Percentiles rank a stretch among this genome's conserved stretches.
These are phyloP conservation scores for Suhomyces wounanorum DNA, from an alignment of 1,139 yeast genomes.

Conservation along the genomic window DNA sequence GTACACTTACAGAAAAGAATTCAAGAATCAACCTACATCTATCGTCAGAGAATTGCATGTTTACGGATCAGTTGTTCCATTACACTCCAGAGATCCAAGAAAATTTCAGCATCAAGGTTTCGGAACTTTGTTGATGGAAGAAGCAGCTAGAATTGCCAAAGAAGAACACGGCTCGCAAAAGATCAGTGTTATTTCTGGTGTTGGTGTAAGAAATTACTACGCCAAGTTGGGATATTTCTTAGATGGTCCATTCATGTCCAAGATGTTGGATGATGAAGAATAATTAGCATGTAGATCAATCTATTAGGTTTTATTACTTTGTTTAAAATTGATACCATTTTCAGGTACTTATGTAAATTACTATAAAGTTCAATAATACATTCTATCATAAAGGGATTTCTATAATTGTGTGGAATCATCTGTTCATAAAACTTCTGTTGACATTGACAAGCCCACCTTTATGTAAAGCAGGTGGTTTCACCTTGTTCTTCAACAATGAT, in stretches of 20 bases:
- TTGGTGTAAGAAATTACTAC: conserved; percentile 95
- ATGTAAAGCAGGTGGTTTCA: conserved; percentile 47
- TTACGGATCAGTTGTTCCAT: conserved; percentile 95
- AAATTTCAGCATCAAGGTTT: conserved; percentile 99
- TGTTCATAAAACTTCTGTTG: conserved; percentile 16
- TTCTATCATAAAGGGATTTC: conserved; percentile 6
- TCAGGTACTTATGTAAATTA: not conserved
- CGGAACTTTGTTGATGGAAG: conserved; percentile 97
- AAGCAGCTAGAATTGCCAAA: conserved; percentile 91
- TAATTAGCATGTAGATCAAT: not conserved
- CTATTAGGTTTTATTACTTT: not conserved
- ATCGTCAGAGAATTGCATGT: conserved; percentile 95
- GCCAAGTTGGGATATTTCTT: conserved; percentile 86
- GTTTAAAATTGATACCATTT: not conserved
- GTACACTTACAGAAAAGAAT: conserved; percentile 88
- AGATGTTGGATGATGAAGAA: conserved; percentile 31
- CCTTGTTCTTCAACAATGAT: conserved; percentile 39
- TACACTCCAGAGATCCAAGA: conserved; percentile 96
- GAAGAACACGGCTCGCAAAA: conserved; percentile 94
- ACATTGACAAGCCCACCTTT: conserved; percentile 37
- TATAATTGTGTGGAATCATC: not conserved
- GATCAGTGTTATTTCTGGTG: conserved; percentile 94
- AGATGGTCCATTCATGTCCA: conserved; percentile 98
- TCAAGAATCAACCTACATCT: conserved; percentile 81
- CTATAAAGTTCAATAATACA: conserved; percentile 4